Evolutionary conservation across 2,329 filamentous ascomycete genomes (phyloP).

Genomic region (Talaromyces sp.): DNA sequence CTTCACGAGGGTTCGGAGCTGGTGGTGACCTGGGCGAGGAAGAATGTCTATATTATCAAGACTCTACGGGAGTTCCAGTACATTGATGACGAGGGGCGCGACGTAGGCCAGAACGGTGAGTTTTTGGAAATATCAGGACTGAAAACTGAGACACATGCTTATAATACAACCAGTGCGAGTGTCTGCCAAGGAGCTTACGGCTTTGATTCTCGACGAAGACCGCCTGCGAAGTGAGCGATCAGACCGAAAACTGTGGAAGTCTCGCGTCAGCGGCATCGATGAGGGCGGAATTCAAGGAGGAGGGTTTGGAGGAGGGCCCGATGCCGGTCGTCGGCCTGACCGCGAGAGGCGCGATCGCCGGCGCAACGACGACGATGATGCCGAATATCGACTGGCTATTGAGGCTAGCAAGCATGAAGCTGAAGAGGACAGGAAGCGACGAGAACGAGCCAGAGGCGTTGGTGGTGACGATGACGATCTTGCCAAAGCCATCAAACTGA

Average conservation of each 20-base stretch:
- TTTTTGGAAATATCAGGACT: slow-evolving; percentile 9
- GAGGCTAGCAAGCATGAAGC: slow-evolving; percentile 95
- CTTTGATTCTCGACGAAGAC: slow-evolving; percentile 89
- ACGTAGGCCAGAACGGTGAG: slow-evolving; percentile 94
- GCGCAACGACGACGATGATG: slow-evolving; percentile 72
- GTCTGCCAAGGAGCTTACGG: slow-evolving; percentile 91
- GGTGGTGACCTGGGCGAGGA: slow-evolving; percentile 94
- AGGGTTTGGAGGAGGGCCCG: slow-evolving; percentile 29
- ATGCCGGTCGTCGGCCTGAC: slow-evolving; percentile 32
- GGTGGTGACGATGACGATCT: slow-evolving; percentile 74
- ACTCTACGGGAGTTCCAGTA: slow-evolving; percentile 96
- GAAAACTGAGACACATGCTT: neutral
- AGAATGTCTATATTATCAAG: slow-evolving; percentile 99
- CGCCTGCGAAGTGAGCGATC: slow-evolving; percentile 82
- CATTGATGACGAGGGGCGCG: slow-evolving; percentile 87
- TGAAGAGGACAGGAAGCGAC: slow-evolving; percentile 79
- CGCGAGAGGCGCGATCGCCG: slow-evolving; percentile 45
- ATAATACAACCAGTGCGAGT: slow-evolving; percentile 65
- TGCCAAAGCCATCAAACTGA: slow-evolving; percentile 90
- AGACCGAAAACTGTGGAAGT: slow-evolving; percentile 94
- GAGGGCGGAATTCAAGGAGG: slow-evolving; percentile 54
- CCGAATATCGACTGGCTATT: slow-evolving; percentile 83
- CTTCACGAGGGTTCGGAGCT: slow-evolving; percentile 94
- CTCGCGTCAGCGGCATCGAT: slow-evolving; percentile 86
- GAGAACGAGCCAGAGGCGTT: slow-evolving; percentile 51